phyloP scores from a whole-genome alignment of 148 eudicot genomes.

The Chenopodium suecicum region DNA sequence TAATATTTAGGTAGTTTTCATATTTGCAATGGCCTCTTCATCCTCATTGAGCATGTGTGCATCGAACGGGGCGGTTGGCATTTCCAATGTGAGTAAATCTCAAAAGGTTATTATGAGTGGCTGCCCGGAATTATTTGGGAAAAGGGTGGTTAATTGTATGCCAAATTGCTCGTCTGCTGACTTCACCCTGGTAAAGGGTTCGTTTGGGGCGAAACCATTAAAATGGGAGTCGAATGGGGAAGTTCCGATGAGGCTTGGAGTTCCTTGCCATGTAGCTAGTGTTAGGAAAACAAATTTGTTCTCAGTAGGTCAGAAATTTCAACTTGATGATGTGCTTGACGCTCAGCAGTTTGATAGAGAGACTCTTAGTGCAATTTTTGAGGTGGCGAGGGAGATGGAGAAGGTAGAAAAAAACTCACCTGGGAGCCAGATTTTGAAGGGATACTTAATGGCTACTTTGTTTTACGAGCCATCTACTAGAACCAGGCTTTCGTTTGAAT shows the following conservation, averaged over 20 bases:
- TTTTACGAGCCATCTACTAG: conserved; percentile 98
- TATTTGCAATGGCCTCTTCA: conserved; percentile 46
- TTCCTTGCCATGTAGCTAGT: conserved; percentile 45
- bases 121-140: conserved; percentile 16
- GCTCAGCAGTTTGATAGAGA: conserved; percentile 92
- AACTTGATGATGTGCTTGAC: conserved; percentile 83
- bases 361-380: conserved; percentile 75
- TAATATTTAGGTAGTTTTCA: background rate
- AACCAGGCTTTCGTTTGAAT: conserved; percentile 96
- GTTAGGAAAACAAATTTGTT: conserved; percentile 33
- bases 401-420: conserved; percentile 70
- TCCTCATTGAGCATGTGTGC: conserved; percentile 40
- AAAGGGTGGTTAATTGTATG: conserved; percentile 16
- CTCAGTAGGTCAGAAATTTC: conserved; percentile 58
- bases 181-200: conserved; percentile 22
- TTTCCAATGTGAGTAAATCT: conserved; percentile 24
- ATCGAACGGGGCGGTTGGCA: conserved; percentile 25
- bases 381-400: conserved; percentile 90
- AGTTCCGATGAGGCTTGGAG: conserved; percentile 22
- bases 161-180: conserved; percentile 15
- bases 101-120: conserved; percentile 21
- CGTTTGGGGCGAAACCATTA: conserved; percentile 26
- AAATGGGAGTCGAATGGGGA: conserved; percentile 27
- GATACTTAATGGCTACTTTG: conserved; percentile 91
- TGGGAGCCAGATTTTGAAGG: conserved; percentile 77